Conservation (phyloP, 805 yeast genomes). For the Kregervanrija delftensis region DNA sequence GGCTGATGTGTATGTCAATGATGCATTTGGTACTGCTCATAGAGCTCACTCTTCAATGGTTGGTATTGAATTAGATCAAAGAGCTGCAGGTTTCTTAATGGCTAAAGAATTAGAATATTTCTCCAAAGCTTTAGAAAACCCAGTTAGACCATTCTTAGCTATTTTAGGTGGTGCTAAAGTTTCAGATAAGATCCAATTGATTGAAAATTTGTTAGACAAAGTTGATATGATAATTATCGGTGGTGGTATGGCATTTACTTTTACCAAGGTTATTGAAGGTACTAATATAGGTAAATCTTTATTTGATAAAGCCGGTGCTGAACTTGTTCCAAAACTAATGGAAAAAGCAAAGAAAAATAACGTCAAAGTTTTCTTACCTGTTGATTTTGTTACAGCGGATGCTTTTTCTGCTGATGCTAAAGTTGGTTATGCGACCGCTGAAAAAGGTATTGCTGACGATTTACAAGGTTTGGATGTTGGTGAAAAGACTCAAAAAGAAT, state of each 20-base stretch:
- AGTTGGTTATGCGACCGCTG: constrained; percentile 77
- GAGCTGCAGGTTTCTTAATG: constrained; percentile 98
- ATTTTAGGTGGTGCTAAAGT: constrained; percentile 99
- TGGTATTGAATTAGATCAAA: constrained; percentile 90
- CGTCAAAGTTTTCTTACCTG: constrained; percentile 91
- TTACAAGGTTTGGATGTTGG: constrained; percentile 97
- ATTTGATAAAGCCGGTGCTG: constrained; percentile 90
- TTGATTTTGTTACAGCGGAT: constrained; percentile 94
- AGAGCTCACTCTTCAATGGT: constrained; percentile 99
- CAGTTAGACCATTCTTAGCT: constrained; percentile 96
- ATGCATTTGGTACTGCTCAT: constrained; percentile 99
- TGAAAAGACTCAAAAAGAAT: constrained; percentile 77
- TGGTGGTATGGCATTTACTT: constrained; percentile 99
- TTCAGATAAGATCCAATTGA: constrained; percentile 96
- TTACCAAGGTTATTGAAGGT: constrained; percentile 85
- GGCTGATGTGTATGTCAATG: constrained; percentile 96
- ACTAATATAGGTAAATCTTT: constrained; percentile 88
- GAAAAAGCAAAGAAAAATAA: constrained; percentile 95
- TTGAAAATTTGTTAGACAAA: constrained; percentile 94
- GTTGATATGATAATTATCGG: constrained; percentile 92
- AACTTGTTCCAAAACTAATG: constrained; percentile 84
- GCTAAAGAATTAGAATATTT: constrained; percentile 95
- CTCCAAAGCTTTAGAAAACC: constrained; percentile 97
- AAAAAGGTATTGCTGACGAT: constrained; percentile 88
- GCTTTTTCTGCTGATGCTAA: constrained; percentile 88